Conservation (phyloP, 805 yeast genomes). For the Jamesozyma spencerorum region DNA sequence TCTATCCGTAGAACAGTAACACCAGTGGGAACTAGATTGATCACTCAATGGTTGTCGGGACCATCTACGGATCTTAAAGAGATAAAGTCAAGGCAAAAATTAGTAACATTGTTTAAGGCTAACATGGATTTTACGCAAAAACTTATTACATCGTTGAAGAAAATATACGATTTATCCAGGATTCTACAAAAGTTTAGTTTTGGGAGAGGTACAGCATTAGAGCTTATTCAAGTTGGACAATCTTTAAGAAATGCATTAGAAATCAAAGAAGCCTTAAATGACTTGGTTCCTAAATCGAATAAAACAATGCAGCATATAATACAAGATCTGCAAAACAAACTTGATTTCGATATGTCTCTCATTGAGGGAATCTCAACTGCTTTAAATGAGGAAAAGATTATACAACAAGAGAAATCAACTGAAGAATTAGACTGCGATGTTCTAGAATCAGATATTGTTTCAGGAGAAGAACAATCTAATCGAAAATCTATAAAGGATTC, state of each 20-base stretch:
- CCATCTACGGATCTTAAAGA: constrained; percentile 58
- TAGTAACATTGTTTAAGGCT: constrained; percentile 37
- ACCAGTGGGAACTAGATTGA: constrained; percentile 68
- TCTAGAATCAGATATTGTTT: neutral
- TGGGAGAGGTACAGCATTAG: constrained; percentile 37
- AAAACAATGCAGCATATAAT: constrained; percentile 22
- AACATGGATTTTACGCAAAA: constrained; percentile 25
- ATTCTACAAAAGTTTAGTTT: constrained; percentile 51
- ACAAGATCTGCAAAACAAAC: constrained; percentile 18
- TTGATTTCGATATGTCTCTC: constrained; percentile 34
- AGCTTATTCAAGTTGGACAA: constrained; percentile 36
- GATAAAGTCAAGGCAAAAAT: constrained; percentile 46
- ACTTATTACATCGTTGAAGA: constrained; percentile 33
- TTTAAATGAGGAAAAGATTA: constrained; percentile 34
- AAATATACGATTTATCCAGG: constrained; percentile 49
- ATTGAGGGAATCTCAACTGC: constrained; percentile 36
- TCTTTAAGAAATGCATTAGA: constrained; percentile 32
- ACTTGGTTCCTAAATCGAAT: constrained; percentile 17
- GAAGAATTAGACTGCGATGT: neutral
- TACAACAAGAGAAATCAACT: constrained; percentile 6
- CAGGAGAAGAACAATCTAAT: too few relatives aligned
- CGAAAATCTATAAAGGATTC: too few relatives aligned
- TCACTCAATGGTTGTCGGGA: constrained; percentile 72
- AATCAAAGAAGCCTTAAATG: constrained; percentile 18
- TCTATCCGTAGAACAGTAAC: constrained; percentile 69